Evolutionary conservation across 2,329 filamentous ascomycete species (phyloP).

Genomic region (Allantophomopsis lycopodina): DNA sequence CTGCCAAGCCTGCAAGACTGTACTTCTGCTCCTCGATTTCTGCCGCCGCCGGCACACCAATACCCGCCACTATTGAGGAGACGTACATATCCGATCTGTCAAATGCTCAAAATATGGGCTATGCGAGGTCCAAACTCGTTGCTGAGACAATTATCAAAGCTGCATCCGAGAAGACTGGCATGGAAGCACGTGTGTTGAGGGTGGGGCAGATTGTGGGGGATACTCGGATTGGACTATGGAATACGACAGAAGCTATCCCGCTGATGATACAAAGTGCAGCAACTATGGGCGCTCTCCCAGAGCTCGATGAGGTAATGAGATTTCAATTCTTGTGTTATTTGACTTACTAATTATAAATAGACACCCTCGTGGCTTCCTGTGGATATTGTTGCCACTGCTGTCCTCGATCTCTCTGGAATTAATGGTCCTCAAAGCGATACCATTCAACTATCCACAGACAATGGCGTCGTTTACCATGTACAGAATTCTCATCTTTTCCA

Average conservation of each 20-base stretch:
- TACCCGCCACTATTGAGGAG: conserved; percentile 20
- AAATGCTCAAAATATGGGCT: conserved; percentile 32
- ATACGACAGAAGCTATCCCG: conserved; percentile 34
- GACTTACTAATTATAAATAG: conserved; percentile 4
- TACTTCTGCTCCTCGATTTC: conserved; percentile 25
- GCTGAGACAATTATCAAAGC: conserved; percentile 27
- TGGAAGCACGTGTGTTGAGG: conserved; percentile 24
- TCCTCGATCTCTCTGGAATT: conserved; percentile 24
- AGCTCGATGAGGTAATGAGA: conserved; percentile 23
- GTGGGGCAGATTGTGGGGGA: conserved; percentile 38
- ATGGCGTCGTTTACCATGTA: conserved; percentile 31
- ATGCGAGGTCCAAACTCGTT: conserved; percentile 34
- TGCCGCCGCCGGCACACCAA: conserved; percentile 16
- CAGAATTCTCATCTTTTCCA: conserved; percentile 31
- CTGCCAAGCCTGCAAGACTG: conserved; percentile 15
- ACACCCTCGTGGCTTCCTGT: conserved; percentile 30
- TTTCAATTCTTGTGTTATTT: background rate
- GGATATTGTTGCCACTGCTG: conserved; percentile 25
- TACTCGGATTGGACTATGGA: conserved; percentile 32
- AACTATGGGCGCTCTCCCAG: conserved; percentile 28
- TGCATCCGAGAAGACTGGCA: conserved; percentile 19
- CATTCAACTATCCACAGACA: conserved; percentile 7
- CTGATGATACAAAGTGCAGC: conserved; percentile 31
- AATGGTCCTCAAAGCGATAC: conserved; percentile 1
- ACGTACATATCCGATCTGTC: conserved; percentile 9